phyloP scores from a whole-genome alignment of 305 asterid genomes.

The Fraxinus sp. region DNA sequence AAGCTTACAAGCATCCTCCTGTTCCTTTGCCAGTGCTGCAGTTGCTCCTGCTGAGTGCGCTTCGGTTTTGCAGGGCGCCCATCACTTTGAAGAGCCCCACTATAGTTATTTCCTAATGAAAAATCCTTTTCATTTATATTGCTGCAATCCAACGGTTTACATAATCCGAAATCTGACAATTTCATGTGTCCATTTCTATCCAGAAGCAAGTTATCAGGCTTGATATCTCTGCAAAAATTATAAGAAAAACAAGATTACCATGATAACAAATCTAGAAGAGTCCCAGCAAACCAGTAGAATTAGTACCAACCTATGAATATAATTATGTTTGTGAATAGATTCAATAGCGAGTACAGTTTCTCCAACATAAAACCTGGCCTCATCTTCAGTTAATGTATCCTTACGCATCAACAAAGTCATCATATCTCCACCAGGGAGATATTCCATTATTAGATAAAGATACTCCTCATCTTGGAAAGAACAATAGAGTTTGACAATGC shows the following conservation, averaged over 20 bases:
- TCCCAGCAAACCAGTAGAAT: slow-evolving; percentile 25
- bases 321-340: slow-evolving; percentile 88
- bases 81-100: slow-evolving; percentile 80
- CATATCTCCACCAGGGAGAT: slow-evolving; percentile 98
- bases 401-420: slow-evolving; percentile 96
- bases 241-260: slow-evolving; percentile 17
- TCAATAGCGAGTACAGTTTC: slow-evolving; percentile 95
- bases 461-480: slow-evolving; percentile 96
- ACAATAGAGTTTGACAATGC: slow-evolving; percentile 91
- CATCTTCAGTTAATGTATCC: slow-evolving; percentile 83
- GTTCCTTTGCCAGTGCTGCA: slow-evolving; percentile 88
- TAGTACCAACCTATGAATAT: slow-evolving; percentile 71
- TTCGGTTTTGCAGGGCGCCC: slow-evolving; percentile 78
- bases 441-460: slow-evolving; percentile 90
- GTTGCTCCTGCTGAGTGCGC: slow-evolving; percentile 95
- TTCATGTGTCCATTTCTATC: slow-evolving; percentile 90
- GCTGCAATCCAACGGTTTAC: slow-evolving; percentile 90
- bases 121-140: slow-evolving; percentile 82
- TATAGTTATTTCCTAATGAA: slow-evolving; percentile 55
- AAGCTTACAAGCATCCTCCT: slow-evolving; percentile 89
- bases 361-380: slow-evolving; percentile 84
- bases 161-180: slow-evolving; percentile 86
- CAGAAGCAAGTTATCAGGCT: slow-evolving; percentile 91
- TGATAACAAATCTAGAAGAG: slow-evolving; percentile 4
- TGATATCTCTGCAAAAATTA: slow-evolving; percentile 72